Evolutionary conservation across 1,284 basidiomycete species (phyloP), one percentile per base, ranked within the genome.

Genomic region (Sporisorium sorghi): DNA sequence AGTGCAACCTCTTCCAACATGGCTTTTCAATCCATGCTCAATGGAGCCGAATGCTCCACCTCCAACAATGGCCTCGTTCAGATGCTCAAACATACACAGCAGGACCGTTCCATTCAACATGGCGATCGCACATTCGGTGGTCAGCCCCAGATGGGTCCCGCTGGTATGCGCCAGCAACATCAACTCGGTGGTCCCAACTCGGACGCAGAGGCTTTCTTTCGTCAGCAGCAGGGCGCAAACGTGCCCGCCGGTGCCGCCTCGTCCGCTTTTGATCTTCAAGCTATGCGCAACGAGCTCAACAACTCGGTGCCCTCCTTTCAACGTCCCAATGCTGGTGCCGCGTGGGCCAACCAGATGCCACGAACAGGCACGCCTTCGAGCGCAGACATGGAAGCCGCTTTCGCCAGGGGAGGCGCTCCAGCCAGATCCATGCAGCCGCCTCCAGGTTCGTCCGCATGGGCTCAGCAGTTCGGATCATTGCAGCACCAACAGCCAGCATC

Each of bases 1-100:
- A n/a, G n/a, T n/a, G n/a, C n/a, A n/a, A n/a, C 3, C 23, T 28
- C 26, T 3, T 7, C 33, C 62, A 62, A 51, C 11, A 85, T 86
- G 85, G 77, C 85, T 14, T 86, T 87, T 71, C 81, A 85, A 57
- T 83, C 86, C 62, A 89, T 97, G 71, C 90, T 97, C 74, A 94
- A 92, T 58, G 94, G 94, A 72, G 90, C 93, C 57, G 95, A 96
- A 86, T 97, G 95, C 85, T 91, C 91, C 9, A 89, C 90, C 23
- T 88, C 90, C 7, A 89, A 91, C 58, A 98, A 97, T 83, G 93
- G 94, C 5, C 88, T 99, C 32, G 90, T 92, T 19, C 92, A 94
- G 80, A 91, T 98, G 44, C 87, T 96, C 65, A 97, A 97, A 85
- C 92, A 97, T 78, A 90, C 94, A 5, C 93, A 94, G 70, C 90